Conservation (phyloP, 2,329 filamentous ascomycete species). For the Paecilomyces sp. region DNA sequence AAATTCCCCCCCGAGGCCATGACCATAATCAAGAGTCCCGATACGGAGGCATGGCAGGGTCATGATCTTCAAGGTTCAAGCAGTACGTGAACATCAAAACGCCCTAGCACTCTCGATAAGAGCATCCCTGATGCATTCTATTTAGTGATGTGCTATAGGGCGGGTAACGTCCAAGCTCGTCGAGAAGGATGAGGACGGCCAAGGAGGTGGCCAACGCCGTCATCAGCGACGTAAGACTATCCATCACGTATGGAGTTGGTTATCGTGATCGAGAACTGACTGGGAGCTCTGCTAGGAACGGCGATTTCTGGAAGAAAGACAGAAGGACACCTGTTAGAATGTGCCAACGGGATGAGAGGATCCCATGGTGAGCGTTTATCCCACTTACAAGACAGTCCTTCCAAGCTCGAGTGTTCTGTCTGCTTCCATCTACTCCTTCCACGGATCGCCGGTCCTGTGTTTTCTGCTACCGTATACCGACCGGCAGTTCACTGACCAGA, state of each 20-base stretch:
- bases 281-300: not conserved
- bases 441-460: not conserved
- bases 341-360: not conserved
- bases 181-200: not conserved
- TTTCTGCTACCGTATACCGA: not conserved
- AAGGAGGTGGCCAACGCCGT: not conserved
- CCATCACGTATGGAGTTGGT: not conserved
- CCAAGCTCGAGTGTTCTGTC: not conserved
- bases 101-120: not conserved
- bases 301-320: not conserved
- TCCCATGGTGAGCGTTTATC: not conserved
- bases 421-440: not conserved
- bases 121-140: not conserved
- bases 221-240: not conserved
- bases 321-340: not conserved
- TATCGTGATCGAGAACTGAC: not conserved
- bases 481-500: not conserved
- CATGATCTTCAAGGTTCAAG: not conserved
- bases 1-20: constrained; percentile 15
- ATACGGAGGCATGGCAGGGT: not conserved
- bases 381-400: not conserved
- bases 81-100: not conserved
- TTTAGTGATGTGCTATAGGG: not conserved
- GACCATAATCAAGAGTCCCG: constrained; percentile 8
- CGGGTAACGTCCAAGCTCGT: not conserved